A percentile compares a stretch with the other conserved stretches of the same genome.
Evolutionary conservation across 1,284 basidiomycete genomes (phyloP).

Genomic region (Lentinula novae-zelandiae): DNA sequence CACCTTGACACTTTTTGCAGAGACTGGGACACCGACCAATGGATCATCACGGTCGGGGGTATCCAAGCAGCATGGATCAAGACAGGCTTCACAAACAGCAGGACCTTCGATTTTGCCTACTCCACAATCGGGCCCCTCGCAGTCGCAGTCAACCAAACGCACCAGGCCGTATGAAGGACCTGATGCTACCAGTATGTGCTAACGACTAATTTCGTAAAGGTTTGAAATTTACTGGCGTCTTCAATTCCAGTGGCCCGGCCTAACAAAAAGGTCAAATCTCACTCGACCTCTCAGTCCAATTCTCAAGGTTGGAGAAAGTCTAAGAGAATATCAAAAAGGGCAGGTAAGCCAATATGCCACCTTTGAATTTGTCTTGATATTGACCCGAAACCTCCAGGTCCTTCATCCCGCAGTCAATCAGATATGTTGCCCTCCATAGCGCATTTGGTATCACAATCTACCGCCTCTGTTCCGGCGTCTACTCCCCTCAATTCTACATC

Average conservation of each 20-base stretch:
- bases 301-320: not conserved
- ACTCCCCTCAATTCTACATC: not conserved
- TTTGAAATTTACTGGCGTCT: too few relatives aligned
- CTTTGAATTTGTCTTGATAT: not conserved
- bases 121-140: not conserved
- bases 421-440: not conserved
- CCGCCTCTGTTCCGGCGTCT: not conserved
- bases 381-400: not conserved
- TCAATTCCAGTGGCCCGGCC: too few relatives aligned
- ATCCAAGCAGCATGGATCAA: not conserved
- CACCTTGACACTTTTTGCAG: not conserved
- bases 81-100: not conserved
- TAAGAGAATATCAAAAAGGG: not conserved
- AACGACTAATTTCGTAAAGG: not conserved
- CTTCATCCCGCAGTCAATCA: not conserved
- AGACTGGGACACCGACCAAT: not conserved
- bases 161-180: too few relatives aligned
- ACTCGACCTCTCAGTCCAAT: too few relatives aligned
- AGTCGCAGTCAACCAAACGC: not conserved
- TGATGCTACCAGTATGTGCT: not conserved
- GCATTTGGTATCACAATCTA: not conserved
- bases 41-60: not conserved
- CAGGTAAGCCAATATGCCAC: not conserved
- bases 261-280: too few relatives aligned
- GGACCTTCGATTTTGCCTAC: not conserved